These are phyloP conservation scores for Paxillus involutus DNA, from an alignment of 768 basidiomycete species.

Conservation along the genomic window DNA sequence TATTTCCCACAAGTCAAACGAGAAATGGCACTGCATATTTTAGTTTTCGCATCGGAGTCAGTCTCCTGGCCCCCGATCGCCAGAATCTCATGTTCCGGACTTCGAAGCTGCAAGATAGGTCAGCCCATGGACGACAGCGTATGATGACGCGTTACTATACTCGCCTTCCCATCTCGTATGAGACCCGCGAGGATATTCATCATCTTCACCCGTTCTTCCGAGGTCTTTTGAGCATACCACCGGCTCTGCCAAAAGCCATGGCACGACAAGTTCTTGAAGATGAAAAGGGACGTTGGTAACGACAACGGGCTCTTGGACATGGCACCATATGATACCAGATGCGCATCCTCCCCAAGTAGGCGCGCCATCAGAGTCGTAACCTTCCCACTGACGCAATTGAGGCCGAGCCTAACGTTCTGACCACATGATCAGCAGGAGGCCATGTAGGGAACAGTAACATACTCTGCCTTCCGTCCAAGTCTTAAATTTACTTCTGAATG, in stretches of 20 bases:
- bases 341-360: constrained; percentile 63
- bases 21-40: constrained; percentile 34
- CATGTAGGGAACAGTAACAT: constrained; percentile 13
- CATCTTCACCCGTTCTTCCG: constrained; percentile 48
- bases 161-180: constrained; percentile 54
- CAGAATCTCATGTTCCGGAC: constrained; percentile 70
- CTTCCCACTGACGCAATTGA: constrained; percentile 66
- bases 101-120: constrained; percentile 50
- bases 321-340: constrained; percentile 85
- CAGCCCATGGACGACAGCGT: constrained; percentile 1
- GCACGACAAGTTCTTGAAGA: constrained; percentile 78
- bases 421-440: not conserved
- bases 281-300: constrained; percentile 75
- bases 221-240: constrained; percentile 58
- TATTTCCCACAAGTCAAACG: constrained; percentile 36
- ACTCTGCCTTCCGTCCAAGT: constrained; percentile 68
- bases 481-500: constrained; percentile 52
- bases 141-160: constrained; percentile 5
- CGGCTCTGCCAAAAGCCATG: constrained; percentile 80
- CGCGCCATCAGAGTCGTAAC: constrained; percentile 69
- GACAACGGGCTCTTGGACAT: constrained; percentile 85
- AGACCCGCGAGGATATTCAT: constrained; percentile 52
- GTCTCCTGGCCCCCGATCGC: constrained; percentile 41
- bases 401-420: constrained; percentile 44
- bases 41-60: constrained; percentile 37